phyloP scores from a whole-genome alignment of 1,284 basidiomycete species.

The Pseudozyma sp. region DNA sequence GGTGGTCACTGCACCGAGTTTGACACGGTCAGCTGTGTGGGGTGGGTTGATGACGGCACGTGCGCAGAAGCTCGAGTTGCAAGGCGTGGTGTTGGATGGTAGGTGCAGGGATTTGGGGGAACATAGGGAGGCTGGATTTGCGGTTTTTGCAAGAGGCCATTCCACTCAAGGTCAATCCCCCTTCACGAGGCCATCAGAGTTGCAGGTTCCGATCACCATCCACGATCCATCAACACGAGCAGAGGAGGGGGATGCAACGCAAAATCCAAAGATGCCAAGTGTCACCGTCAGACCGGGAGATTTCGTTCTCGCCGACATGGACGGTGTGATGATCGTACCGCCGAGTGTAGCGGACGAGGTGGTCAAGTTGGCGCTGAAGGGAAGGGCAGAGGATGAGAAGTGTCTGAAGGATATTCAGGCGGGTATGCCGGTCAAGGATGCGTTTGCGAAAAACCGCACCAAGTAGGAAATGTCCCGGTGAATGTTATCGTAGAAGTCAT shows the following conservation, averaged over 20 bases:
- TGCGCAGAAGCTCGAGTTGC: constrained; percentile 77
- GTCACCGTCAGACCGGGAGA: constrained; percentile 81
- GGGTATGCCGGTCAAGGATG: constrained; percentile 80
- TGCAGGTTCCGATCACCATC: constrained; percentile 81
- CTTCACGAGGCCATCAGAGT: constrained; percentile 83
- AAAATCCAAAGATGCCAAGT: constrained; percentile 67
- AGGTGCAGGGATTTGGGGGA: constrained; percentile 85
- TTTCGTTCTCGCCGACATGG: constrained; percentile 84
- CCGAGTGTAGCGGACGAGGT: constrained; percentile 74
- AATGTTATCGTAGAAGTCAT: background rate
- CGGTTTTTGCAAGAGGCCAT: constrained; percentile 76
- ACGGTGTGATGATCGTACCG: constrained; percentile 89
- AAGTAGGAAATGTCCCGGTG: constrained; percentile 66
- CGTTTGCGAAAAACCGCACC: constrained; percentile 82
- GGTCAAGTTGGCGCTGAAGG: constrained; percentile 75
- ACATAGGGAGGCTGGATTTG: constrained; percentile 76
- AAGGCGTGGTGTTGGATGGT: constrained; percentile 82
- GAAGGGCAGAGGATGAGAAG: constrained; percentile 77
- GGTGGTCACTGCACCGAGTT: constrained; percentile 80
- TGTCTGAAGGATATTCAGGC: constrained; percentile 82
- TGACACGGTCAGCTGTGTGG: constrained; percentile 87
- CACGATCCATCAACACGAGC: constrained; percentile 51
- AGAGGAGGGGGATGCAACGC: constrained; percentile 13
- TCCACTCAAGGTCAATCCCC: constrained; percentile 89
- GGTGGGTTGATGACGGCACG: constrained; percentile 90